These are phyloP conservation scores for Stemphylium beticola DNA, from an alignment of 2,329 filamentous ascomycete genomes.

Conservation along the genomic window DNA sequence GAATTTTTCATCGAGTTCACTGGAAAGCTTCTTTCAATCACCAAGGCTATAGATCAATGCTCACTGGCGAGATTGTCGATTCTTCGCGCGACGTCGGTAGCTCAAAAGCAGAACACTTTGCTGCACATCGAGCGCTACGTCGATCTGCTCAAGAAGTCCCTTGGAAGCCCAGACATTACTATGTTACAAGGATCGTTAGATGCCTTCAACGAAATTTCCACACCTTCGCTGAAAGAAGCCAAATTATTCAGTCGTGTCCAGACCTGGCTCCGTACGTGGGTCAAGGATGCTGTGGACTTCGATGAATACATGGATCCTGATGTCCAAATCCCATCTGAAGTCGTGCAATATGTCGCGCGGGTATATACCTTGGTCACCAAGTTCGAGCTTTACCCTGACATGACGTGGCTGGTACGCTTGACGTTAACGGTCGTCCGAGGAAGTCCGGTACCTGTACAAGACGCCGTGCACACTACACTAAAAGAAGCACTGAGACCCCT, in stretches of 20 bases:
- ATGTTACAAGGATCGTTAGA: conserved; percentile 29
- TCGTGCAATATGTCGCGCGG: conserved; percentile 27
- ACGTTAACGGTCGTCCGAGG: conserved; percentile 30
- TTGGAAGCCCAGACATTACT: conserved; percentile 18
- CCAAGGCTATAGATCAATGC: conserved; percentile 30
- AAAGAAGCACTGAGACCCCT: conserved; percentile 24
- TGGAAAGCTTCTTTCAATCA: conserved; percentile 23
- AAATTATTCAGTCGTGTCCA: conserved; percentile 23
- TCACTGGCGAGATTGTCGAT: conserved; percentile 33
- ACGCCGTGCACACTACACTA: conserved; percentile 21
- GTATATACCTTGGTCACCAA: conserved; percentile 30
- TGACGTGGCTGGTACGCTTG: conserved; percentile 29
- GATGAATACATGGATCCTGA: conserved; percentile 23
- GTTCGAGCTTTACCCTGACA: conserved; percentile 32
- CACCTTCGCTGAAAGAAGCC: conserved; percentile 22
- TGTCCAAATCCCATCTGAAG: conserved; percentile 10
- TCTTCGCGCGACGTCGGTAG: conserved; percentile 32
- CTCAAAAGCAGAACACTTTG: conserved; percentile 29
- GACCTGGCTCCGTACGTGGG: conserved; percentile 29
- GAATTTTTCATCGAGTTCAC: conserved; percentile 38
- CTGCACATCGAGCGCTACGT: conserved; percentile 33
- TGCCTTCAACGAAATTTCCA: conserved; percentile 37
- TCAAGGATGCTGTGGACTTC: conserved; percentile 27
- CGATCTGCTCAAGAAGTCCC: conserved; percentile 26
- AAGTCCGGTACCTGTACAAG: conserved; percentile 13